Evolutionary conservation across 495 filamentous ascomycete genomes (phyloP).

Genomic region (Lophiostoma macrostomum): DNA sequence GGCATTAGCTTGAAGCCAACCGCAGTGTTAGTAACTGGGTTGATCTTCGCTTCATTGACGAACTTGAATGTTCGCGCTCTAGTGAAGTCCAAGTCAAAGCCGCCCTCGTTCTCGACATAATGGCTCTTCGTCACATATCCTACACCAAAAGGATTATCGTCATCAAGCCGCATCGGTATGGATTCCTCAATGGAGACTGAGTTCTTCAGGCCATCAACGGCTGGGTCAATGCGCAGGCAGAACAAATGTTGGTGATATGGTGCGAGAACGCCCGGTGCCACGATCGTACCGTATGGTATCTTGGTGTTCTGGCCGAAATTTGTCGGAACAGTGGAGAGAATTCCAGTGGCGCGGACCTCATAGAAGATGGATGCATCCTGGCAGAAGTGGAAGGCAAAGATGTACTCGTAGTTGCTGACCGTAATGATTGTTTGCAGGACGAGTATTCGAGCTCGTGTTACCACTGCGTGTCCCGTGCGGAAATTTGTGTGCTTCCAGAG

Average conservation of each 20-base stretch:
- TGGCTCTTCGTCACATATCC: slow-evolving; percentile 1
- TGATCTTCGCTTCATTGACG: slow-evolving; percentile 14
- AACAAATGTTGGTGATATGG: slow-evolving; percentile 36
- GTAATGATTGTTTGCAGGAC: slow-evolving; percentile 35
- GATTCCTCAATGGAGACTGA: slow-evolving; percentile 27
- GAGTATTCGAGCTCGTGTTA: slow-evolving; percentile 29
- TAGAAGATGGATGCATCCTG: slow-evolving; percentile 29
- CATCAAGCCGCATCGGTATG: slow-evolving; percentile 9
- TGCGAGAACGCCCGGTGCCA: slow-evolving; percentile 29
- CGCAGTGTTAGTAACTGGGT: slow-evolving; percentile 28
- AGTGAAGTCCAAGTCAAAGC: slow-evolving; percentile 17
- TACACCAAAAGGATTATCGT: neutral
- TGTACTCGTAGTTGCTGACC: slow-evolving; percentile 37
- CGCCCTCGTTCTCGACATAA: slow-evolving; percentile 18
- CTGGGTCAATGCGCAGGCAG: slow-evolving; percentile 31
- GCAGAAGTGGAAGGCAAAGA: slow-evolving; percentile 32
- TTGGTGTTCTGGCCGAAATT: slow-evolving; percentile 18
- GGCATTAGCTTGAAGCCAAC: slow-evolving; percentile 37
- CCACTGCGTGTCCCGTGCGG: slow-evolving; percentile 19
- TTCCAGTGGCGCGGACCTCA: slow-evolving; percentile 35
- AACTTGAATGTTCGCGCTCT: slow-evolving; percentile 33
- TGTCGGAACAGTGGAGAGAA: slow-evolving; percentile 31
- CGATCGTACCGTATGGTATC: slow-evolving; percentile 27
- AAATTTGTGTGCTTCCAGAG: slow-evolving; percentile 38
- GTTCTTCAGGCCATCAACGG: slow-evolving; percentile 28